These are phyloP conservation scores for Kodamaea lidongshanica DNA, from an alignment of 805 yeast genomes.

Conservation along the genomic window DNA sequence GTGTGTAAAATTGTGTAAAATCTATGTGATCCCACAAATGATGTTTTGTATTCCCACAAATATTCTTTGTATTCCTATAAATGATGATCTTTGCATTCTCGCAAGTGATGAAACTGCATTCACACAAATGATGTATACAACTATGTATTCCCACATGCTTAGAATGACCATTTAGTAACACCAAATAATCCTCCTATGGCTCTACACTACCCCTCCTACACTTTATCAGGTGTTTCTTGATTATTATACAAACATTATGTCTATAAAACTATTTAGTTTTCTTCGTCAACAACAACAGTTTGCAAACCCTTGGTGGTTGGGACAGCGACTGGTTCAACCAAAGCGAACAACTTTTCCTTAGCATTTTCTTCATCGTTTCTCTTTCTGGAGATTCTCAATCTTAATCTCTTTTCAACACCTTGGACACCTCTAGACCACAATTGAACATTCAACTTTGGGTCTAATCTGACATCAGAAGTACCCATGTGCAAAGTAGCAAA, in stretches of 20 bases:
- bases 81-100: too few relatives aligned
- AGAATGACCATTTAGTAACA: too few relatives aligned
- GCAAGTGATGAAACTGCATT: too few relatives aligned
- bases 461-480: slow-evolving; percentile 97
- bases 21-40: too few relatives aligned
- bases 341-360: slow-evolving; percentile 94
- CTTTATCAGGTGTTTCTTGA: slow-evolving; percentile 6
- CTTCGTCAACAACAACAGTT: slow-evolving; percentile 93
- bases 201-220: slow-evolving; percentile 4
- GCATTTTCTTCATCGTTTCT: slow-evolving; percentile 99
- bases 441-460: slow-evolving; percentile 96
- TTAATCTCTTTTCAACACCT: slow-evolving; percentile 97
- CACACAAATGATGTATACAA: too few relatives aligned
- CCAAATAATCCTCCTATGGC: slow-evolving; percentile 1
- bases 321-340: slow-evolving; percentile 95
- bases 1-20: too few relatives aligned
- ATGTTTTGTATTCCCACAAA: too few relatives aligned
- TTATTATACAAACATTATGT: slow-evolving; percentile 13
- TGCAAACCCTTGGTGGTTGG: slow-evolving; percentile 95
- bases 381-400: slow-evolving; percentile 98
- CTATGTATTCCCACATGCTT: too few relatives aligned
- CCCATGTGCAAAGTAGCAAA: slow-evolving; percentile 99
- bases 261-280: slow-evolving; percentile 16
- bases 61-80: too few relatives aligned
- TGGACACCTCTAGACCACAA: slow-evolving; percentile 99